Percentiles rank a stretch among this genome's conserved stretches.
Evolutionary conservation across 208 protist genomes (phyloP).

Genomic region (Crithidia sp.): DNA sequence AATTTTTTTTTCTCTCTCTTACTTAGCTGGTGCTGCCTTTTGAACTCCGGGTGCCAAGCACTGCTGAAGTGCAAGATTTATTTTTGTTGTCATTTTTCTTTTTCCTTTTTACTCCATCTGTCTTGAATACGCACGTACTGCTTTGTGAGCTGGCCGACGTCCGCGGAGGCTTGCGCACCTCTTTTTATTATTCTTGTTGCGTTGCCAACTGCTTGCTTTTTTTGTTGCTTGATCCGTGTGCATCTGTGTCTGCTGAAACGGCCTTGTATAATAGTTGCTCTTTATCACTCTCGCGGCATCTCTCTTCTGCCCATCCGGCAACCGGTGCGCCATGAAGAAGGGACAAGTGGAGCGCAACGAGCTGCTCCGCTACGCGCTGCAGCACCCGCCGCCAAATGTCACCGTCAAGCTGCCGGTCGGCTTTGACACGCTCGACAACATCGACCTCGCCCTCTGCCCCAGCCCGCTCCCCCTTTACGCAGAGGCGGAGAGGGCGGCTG

Average conservation of each 20-base stretch:
- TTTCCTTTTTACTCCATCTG: background rate
- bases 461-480: slow-evolving; percentile 43
- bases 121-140: no score
- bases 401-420: slow-evolving; percentile 40
- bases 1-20: background rate
- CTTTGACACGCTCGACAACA: slow-evolving; percentile 23
- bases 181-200: slow-evolving; percentile 1
- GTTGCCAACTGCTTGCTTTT: background rate
- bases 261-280: no score
- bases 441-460: slow-evolving; percentile 45
- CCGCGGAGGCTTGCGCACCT: no score
- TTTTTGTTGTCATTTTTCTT: slow-evolving; percentile 22
- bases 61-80: no score
- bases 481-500: slow-evolving; percentile 29
- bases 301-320: no score
- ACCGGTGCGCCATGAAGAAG: slow-evolving; percentile 22
- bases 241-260: background rate
- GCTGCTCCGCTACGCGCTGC: slow-evolving; percentile 62
- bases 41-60: no score
- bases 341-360: slow-evolving; percentile 47
- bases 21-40: no score
- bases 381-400: slow-evolving; percentile 59
- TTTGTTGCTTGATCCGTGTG: background rate
- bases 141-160: no score
- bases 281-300: no score